Evolutionary conservation across 306 rosid genomes (phyloP), one percentile per base, ranked within the genome.

Genomic region (Cajanus cajan): DNA sequence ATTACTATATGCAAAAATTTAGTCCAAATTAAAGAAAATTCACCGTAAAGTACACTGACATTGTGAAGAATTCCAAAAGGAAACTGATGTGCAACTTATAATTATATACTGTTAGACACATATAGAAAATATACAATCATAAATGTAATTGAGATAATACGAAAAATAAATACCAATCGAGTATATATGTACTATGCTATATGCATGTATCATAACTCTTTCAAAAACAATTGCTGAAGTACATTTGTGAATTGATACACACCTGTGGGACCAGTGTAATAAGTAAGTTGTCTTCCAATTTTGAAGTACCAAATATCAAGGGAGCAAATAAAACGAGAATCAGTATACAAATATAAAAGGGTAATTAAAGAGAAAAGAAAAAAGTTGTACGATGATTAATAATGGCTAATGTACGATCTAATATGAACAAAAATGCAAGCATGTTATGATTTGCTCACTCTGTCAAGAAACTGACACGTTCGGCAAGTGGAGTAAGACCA

Each of bases 221-320:
- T 28, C 31, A 28, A 3, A 28, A 28, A 28, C 3, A 45, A 50
- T n/a, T 71, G 36, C 0, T 72, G 4, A 7, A 7, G 2, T 48
- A 44, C 33, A 7, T 4, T 0, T 65, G 31, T 8, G n/a, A 31
- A 11, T 68, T 58, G 13, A 61, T 86, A 87, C 62, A 52, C 82
- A 94, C 98, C 98, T 78, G 98, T 89, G 16, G 98, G 93, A 66
- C 98, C 96, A 3, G 97, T 94, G 92, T 66, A 94, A n/a, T n/a
- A 89, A 69, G 97, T 85, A 51, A 94, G 79, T 64, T 92, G 98
- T 18, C 98, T 94, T 87, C 37, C 28, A 68, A 47, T 48, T 73
- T 65, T 54, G 50, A 64, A 80, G 59, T 14, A 64, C 33, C 70
- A 57, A 71, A 12, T 43, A 59, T 13, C 52, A 73, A 74, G 6